Evolutionary conservation across 495 filamentous ascomycete genomes (phyloP), one percentile per base, ranked within the genome.

Genomic region (Schizothecium vesticola): DNA sequence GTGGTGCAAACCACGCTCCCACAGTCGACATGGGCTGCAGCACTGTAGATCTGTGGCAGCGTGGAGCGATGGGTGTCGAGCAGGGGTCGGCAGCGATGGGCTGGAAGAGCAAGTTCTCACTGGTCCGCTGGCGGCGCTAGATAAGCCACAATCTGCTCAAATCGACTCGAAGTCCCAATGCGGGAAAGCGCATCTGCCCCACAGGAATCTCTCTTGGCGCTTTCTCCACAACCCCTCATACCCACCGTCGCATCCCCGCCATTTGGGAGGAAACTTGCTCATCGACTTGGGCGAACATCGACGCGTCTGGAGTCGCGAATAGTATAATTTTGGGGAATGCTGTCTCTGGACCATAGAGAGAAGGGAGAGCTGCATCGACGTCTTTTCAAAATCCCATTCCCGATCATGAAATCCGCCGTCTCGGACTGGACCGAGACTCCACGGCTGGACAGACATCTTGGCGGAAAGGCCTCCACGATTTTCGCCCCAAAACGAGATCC

Each of bases 61-160:
- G 31, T 56, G 56, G 57, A 24, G 28, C 57, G 33, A 43, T 13
- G 33, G 33, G 33, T 43, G 3, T 16, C 13, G 65, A 9, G 31
- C 33, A 63, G 23, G 59, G 36, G 56, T 58, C 23, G 21, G 22
- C 26, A 51, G 26, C 10, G 22, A 56, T 51, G 26, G 64, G 63
- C 55, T 23, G 63, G 29, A 36, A 69, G 74, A 72, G 75, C 74
- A 73, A 71, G 67, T 77, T 77, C 64, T 76, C 56, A 77, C 61
- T 74, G 75, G 75, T 60, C 64, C 24, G 31, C 26, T 22, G 8
- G 12, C 36, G 64, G 59, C 74, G 69, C 73, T 75, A 73, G 66
- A 10, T 21, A 67, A 64, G 70, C 72, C 74, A 78, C 77, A 84
- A 83, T 65, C 74, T 84, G 82, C 82, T 84, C 82, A 84, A 84